Percentiles rank a stretch among this genome's conserved stretches.
phyloP scores from a whole-genome alignment of 345 rosid genomes.

The Citrus glauca region DNA sequence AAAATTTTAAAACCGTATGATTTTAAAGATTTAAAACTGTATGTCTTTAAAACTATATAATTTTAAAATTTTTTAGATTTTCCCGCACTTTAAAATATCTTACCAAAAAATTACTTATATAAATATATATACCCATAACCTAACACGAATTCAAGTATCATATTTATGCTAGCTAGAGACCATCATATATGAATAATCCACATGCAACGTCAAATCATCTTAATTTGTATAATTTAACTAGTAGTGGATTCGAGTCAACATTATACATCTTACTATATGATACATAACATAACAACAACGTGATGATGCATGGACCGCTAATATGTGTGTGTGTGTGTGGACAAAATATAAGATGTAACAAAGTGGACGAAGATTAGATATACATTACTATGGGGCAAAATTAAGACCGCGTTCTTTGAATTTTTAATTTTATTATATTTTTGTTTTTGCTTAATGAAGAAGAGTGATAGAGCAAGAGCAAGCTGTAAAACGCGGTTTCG shows the following conservation, averaged over 20 bases:
- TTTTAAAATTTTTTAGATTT: rapidly evolving
- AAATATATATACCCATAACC: too few relatives aligned
- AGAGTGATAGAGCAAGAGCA: background rate
- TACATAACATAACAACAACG: background rate
- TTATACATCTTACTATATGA: background rate
- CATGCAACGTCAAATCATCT: background rate
- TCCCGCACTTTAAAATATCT: rapidly evolving
- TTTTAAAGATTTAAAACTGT: too few relatives aligned
- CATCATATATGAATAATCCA: background rate
- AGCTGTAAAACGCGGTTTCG: conserved; percentile 28
- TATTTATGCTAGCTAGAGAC: too few relatives aligned
- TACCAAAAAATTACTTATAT: too few relatives aligned
- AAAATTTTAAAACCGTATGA: too few relatives aligned
- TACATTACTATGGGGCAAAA: background rate
- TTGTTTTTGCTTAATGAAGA: background rate
- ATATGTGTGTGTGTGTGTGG: background rate
- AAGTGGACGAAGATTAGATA: background rate
- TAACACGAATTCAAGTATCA: too few relatives aligned
- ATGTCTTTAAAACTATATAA: rapidly evolving
- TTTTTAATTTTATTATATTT: background rate
- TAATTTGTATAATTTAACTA: background rate
- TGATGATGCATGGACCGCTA: background rate
- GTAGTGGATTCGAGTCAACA: background rate
- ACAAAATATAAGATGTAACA: background rate
- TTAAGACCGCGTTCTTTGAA: background rate